A percentile compares a stretch with the other conserved stretches of the same genome.
These are phyloP conservation scores for Penicillium turbatum DNA, from an alignment of 495 filamentous ascomycete genomes.

Conservation along the genomic window DNA sequence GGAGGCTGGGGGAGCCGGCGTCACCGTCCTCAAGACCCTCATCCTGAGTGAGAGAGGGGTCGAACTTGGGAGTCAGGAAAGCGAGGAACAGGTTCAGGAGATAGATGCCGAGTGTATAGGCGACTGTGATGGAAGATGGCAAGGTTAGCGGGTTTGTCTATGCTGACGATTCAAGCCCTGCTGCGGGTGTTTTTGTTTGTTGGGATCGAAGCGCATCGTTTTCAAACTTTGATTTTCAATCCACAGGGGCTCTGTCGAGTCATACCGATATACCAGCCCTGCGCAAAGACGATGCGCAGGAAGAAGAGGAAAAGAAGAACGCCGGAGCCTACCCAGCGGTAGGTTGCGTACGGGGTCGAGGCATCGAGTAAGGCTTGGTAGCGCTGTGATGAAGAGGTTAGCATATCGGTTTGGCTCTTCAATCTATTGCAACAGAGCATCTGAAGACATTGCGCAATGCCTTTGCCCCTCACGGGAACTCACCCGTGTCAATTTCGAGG, in stretches of 20 bases:
- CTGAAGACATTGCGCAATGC: constrained; percentile 12
- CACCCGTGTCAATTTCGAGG: constrained; percentile 65
- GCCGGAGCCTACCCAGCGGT: constrained; percentile 82
- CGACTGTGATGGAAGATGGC: constrained; percentile 55
- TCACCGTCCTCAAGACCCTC: constrained; percentile 94
- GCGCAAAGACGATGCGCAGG: constrained; percentile 78
- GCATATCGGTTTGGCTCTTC: constrained; percentile 3
- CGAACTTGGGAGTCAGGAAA: constrained; percentile 97
- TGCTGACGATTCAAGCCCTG: not conserved
- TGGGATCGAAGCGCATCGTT: not conserved
- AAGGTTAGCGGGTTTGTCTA: constrained; percentile 10
- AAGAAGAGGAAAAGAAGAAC: constrained; percentile 76
- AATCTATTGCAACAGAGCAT: constrained; percentile 4
- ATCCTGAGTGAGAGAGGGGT: constrained; percentile 92
- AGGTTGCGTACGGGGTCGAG: constrained; percentile 77
- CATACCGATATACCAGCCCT: constrained; percentile 98
- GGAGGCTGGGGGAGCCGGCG: constrained; percentile 59
- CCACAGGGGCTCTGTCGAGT: not conserved
- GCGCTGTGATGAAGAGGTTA: constrained; percentile 51
- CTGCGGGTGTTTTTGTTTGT: not conserved
- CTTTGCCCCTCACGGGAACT: constrained; percentile 30
- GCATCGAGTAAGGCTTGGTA: constrained; percentile 95
- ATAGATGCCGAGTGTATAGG: constrained; percentile 97
- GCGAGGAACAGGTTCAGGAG: constrained; percentile 99
- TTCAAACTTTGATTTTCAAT: not conserved